phyloP scores from a whole-genome alignment of 1,139 yeast species.

The Hansenula lynferdii region DNA sequence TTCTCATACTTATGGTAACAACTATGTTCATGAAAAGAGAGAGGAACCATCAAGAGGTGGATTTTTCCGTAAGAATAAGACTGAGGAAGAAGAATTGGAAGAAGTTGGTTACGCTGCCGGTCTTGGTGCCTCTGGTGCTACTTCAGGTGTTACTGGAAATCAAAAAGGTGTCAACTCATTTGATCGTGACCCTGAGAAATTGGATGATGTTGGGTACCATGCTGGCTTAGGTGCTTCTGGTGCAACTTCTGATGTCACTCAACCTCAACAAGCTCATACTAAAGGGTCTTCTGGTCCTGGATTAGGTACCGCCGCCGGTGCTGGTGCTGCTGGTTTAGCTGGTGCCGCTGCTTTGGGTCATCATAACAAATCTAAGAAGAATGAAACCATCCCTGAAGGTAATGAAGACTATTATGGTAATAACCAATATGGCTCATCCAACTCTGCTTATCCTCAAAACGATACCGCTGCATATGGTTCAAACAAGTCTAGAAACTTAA shows the following conservation, averaged over 20 bases:
- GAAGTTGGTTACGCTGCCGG: constrained; percentile 17
- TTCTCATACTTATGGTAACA: constrained; percentile 22
- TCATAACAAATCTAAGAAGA: neutral
- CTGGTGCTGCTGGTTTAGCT: neutral
- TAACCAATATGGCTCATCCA: neutral
- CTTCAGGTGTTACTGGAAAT: too few relatives aligned
- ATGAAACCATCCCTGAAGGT: neutral
- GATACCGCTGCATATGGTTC: constrained; percentile 11
- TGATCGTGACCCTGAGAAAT: neutral
- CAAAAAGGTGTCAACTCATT: neutral
- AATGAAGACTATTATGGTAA: neutral
- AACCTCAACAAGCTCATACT: neutral
- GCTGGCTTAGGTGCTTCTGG: constrained; percentile 6
- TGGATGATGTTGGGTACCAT: constrained; percentile 2
- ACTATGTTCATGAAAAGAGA: constrained; percentile 15
- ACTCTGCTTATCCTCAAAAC: neutral
- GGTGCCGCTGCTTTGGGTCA: constrained; percentile 1
- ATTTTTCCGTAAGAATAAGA: constrained; percentile 13
- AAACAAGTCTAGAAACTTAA: neutral
- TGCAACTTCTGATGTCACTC: neutral
- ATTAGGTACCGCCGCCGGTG: constrained; percentile 1
- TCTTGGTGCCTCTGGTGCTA: constrained; percentile 1
- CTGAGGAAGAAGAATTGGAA: constrained; percentile 8
- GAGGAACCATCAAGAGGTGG: constrained; percentile 8
- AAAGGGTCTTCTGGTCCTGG: neutral